Percentiles rank a stretch among this genome's conserved stretches.
phyloP scores from a whole-genome alignment of 2,329 filamentous ascomycete genomes.

The Clonostachys chloroleuca region DNA sequence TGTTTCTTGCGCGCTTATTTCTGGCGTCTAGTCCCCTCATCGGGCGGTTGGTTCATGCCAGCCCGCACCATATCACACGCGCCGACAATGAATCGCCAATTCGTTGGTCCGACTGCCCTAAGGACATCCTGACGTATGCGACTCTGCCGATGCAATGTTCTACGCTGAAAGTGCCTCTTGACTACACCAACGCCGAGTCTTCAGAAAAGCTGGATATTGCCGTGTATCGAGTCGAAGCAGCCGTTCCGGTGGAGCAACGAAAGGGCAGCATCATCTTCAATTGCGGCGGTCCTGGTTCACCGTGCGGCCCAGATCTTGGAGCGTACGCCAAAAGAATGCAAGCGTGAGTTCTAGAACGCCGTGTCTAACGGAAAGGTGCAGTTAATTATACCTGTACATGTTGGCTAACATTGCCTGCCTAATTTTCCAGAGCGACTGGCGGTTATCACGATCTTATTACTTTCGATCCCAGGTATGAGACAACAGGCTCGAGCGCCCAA shows the following conservation, averaged over 20 bases:
- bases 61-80: too few species aligned
- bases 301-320: conserved; percentile 2
- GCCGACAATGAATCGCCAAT: not conserved
- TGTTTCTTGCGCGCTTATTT: too few species aligned
- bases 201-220: conserved; percentile 20
- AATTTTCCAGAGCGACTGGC: conserved; percentile 10
- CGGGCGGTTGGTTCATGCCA: too few species aligned
- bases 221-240: conserved; percentile 21
- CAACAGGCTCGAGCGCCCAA: too few species aligned
- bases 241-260: conserved; percentile 1
- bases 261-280: conserved; percentile 32
- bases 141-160: conserved; percentile 17
- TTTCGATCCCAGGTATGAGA: conserved; percentile 11
- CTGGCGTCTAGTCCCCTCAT: too few species aligned
- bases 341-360: not conserved
- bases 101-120: not conserved
- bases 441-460: conserved; percentile 15
- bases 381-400: too few species aligned
- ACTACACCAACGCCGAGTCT: conserved; percentile 17
- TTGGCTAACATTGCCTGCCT: not conserved
- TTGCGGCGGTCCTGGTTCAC: conserved; percentile 26
- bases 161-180: conserved; percentile 29
- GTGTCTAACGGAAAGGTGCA: too few species aligned
- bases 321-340: not conserved
- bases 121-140: not conserved